Conservation (phyloP, 192 early-diverging fungal species). For the Coemansia sp. region DNA sequence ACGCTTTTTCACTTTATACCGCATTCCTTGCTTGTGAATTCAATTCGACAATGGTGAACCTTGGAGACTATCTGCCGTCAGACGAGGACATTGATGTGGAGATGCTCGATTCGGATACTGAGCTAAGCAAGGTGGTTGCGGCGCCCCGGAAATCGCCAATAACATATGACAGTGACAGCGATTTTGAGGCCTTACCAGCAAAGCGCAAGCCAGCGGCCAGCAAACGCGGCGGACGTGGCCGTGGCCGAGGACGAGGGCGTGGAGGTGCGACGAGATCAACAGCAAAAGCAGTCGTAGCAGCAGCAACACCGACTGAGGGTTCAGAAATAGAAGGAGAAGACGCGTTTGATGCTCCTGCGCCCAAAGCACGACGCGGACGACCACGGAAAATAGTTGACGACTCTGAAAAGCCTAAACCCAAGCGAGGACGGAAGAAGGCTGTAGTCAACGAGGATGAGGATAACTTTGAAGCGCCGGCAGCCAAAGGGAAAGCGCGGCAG, state of each 20-base stretch:
- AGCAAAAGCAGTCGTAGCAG: background rate
- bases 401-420: conserved; percentile 32
- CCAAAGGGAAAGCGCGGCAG: conserved; percentile 48
- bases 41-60: conserved; percentile 19
- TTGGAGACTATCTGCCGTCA: conserved; percentile 42
- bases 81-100: conserved; percentile 56
- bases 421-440: conserved; percentile 44
- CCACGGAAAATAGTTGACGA: conserved; percentile 28
- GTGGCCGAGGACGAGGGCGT: conserved; percentile 32
- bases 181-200: conserved; percentile 30
- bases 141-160: conserved; percentile 10
- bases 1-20: too few relatives aligned
- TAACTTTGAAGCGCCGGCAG: conserved; percentile 13
- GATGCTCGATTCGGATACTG: conserved; percentile 54
- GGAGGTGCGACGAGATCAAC: conserved; percentile 1
- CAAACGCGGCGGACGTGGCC: conserved; percentile 36
- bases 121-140: conserved; percentile 35
- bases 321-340: conserved; percentile 20
- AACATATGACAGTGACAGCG: conserved; percentile 39
- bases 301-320: conserved; percentile 5
- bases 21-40: background rate
- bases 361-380: conserved; percentile 43
- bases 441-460: conserved; percentile 27
- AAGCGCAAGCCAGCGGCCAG: conserved; percentile 25
- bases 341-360: conserved; percentile 19